Conservation (phyloP, 1,284 basidiomycete species). For the Mrakiaceae sp. region DNA sequence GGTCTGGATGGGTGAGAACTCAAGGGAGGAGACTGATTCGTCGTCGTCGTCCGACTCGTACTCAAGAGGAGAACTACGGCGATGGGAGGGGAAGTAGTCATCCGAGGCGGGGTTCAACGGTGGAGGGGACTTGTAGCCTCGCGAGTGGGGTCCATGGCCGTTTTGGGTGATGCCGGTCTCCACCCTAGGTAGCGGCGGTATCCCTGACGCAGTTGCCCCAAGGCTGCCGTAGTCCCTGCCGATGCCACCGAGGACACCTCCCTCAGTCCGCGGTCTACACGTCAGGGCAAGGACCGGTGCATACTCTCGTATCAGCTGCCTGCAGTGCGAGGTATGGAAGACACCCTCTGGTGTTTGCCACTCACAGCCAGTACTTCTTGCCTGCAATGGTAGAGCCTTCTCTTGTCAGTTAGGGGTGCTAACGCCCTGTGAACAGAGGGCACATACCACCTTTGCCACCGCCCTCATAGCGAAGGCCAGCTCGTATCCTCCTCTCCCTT, state of each 20-base stretch:
- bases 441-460: slow-evolving; percentile 51
- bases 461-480: slow-evolving; percentile 78
- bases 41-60: background rate
- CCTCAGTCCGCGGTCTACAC: background rate
- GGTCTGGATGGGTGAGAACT: slow-evolving; percentile 1
- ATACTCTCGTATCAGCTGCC: too few species aligned
- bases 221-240: slow-evolving; percentile 2
- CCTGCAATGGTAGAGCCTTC: background rate
- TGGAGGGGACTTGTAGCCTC: slow-evolving; percentile 6
- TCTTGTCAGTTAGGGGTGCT: too few species aligned
- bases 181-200: too few species aligned
- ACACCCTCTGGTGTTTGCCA: too few species aligned
- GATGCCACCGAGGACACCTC: slow-evolving; percentile 1
- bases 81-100: background rate
- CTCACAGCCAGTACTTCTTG: slow-evolving; percentile 66
- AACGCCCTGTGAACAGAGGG: too few species aligned
- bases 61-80: background rate
- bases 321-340: too few species aligned
- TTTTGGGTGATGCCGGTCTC: slow-evolving; percentile 1
- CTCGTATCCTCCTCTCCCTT: slow-evolving; percentile 67
- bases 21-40: slow-evolving; percentile 8
- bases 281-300: too few species aligned
- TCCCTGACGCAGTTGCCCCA: too few species aligned
- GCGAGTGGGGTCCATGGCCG: slow-evolving; percentile 11
- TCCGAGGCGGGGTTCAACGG: background rate